phyloP scores from a whole-genome alignment of 1,284 basidiomycete species.

The Exobasidium cylindrosporum region DNA sequence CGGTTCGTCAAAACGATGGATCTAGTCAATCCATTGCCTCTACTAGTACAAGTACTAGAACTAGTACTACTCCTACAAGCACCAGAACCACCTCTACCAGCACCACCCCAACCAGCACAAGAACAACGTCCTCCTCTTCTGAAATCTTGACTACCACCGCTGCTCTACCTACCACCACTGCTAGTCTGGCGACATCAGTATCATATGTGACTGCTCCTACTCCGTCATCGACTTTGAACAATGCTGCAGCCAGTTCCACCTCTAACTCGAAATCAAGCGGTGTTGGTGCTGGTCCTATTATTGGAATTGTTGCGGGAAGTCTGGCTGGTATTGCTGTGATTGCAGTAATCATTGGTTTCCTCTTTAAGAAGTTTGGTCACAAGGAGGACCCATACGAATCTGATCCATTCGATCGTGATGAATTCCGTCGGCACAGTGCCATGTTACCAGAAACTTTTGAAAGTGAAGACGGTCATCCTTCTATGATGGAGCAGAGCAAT shows the following conservation, averaged over 20 bases:
- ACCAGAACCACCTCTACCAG: slow-evolving; percentile 25
- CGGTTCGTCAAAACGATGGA: not conserved
- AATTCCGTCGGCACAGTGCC: slow-evolving; percentile 50
- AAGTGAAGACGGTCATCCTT: slow-evolving; percentile 38
- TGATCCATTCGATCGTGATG: slow-evolving; percentile 53
- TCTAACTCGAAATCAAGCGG: slow-evolving; percentile 18
- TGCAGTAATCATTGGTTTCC: slow-evolving; percentile 49
- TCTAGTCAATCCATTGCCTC: not conserved
- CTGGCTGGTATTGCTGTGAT: slow-evolving; percentile 53
- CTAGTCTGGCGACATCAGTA: slow-evolving; percentile 22
- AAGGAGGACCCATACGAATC: slow-evolving; percentile 51
- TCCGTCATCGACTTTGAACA: slow-evolving; percentile 10
- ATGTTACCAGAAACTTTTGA: slow-evolving; percentile 53
- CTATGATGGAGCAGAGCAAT: slow-evolving; percentile 40
- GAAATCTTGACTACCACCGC: not conserved
- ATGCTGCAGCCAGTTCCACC: slow-evolving; percentile 23
- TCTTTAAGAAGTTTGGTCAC: slow-evolving; percentile 49
- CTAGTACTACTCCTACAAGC: slow-evolving; percentile 18
- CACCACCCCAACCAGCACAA: slow-evolving; percentile 14
- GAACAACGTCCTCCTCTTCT: slow-evolving; percentile 20
- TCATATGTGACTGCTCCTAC: slow-evolving; percentile 31
- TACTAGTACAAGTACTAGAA: slow-evolving; percentile 14
- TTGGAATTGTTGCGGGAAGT: slow-evolving; percentile 55
- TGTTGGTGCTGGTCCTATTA: slow-evolving; percentile 47
- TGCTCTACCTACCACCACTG: not conserved